phyloP scores from a whole-genome alignment of 257 asterid species.

The Fraxinus quadrangulata region DNA sequence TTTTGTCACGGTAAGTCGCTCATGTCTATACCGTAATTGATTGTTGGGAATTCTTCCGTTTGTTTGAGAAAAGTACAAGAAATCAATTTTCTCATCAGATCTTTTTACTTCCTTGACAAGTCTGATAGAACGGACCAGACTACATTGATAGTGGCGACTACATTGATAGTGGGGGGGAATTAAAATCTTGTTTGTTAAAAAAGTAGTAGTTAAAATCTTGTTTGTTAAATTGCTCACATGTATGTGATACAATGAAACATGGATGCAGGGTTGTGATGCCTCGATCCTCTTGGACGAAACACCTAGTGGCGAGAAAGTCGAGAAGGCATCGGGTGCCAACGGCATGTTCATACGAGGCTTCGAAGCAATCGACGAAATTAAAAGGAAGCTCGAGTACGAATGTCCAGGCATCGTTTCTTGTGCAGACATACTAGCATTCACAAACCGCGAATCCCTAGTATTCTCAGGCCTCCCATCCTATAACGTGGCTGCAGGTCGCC shows the following conservation, averaged over 20 bases:
- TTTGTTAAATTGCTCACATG: background rate
- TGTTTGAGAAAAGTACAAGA: too few relatives aligned
- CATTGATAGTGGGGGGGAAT: too few relatives aligned
- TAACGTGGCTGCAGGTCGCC: slow-evolving; percentile 47
- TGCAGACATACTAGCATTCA: slow-evolving; percentile 54
- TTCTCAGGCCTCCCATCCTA: slow-evolving; percentile 48
- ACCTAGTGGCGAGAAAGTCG: slow-evolving; percentile 45
- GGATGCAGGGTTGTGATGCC: slow-evolving; percentile 69
- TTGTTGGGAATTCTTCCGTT: too few relatives aligned
- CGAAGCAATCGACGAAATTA: slow-evolving; percentile 46
- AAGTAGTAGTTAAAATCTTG: too few relatives aligned
- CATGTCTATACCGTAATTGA: background rate
- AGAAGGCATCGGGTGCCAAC: slow-evolving; percentile 52
- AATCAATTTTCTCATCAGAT: too few relatives aligned
- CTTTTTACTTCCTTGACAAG: too few relatives aligned
- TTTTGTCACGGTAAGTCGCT: slow-evolving; percentile 48
- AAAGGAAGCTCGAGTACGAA: slow-evolving; percentile 45
- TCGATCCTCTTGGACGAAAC: slow-evolving; percentile 59
- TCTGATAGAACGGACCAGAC: too few relatives aligned
- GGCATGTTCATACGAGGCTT: slow-evolving; percentile 47
- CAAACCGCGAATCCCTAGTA: slow-evolving; percentile 57
- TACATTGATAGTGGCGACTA: too few relatives aligned
- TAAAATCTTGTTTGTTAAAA: too few relatives aligned
- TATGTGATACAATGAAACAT: background rate
- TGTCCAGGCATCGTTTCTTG: slow-evolving; percentile 72